Evolutionary conservation across 257 asterid genomes (phyloP).

Genomic region (Solanum lycopersicoides): DNA sequence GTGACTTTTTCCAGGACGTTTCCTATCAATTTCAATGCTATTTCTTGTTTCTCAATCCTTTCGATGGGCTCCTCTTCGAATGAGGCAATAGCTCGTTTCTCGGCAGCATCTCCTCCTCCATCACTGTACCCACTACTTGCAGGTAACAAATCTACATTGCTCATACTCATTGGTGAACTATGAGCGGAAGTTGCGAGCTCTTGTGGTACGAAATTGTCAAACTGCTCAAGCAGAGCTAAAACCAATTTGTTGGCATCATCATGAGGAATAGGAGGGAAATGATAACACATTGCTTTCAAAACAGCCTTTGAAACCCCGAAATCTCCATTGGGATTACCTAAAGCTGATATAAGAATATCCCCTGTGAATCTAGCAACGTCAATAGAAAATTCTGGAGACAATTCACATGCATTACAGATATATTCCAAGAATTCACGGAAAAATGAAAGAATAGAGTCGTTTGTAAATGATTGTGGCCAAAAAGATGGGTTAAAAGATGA

Average conservation of each 20-base stretch:
- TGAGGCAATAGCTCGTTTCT: constrained; percentile 34
- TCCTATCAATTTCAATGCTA: constrained; percentile 58
- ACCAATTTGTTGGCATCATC: constrained; percentile 67
- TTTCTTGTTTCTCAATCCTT: constrained; percentile 71
- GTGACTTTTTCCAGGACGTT: constrained; percentile 47
- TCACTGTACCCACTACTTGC: constrained; percentile 28
- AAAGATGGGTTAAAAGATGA: constrained; percentile 44
- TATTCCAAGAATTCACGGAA: constrained; percentile 50
- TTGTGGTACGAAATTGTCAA: constrained; percentile 38
- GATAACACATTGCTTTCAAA: constrained; percentile 46
- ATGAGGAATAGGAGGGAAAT: constrained; percentile 67
- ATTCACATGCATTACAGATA: constrained; percentile 46
- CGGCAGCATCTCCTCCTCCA: constrained; percentile 19
- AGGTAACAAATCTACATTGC: constrained; percentile 51
- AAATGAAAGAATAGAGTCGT: constrained; percentile 54
- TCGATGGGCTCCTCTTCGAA: constrained; percentile 72
- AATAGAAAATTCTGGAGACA: constrained; percentile 47
- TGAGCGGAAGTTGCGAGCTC: constrained; percentile 29
- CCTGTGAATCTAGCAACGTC: constrained; percentile 81
- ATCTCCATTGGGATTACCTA: constrained; percentile 24
- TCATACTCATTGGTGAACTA: constrained; percentile 44
- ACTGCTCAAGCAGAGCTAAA: constrained; percentile 50
- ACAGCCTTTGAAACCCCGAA: constrained; percentile 39
- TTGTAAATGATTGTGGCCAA: constrained; percentile 85
- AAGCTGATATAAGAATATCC: constrained; percentile 49